phyloP scores from a whole-genome alignment of 2,329 filamentous ascomycete species.

The Daldinia sp. region DNA sequence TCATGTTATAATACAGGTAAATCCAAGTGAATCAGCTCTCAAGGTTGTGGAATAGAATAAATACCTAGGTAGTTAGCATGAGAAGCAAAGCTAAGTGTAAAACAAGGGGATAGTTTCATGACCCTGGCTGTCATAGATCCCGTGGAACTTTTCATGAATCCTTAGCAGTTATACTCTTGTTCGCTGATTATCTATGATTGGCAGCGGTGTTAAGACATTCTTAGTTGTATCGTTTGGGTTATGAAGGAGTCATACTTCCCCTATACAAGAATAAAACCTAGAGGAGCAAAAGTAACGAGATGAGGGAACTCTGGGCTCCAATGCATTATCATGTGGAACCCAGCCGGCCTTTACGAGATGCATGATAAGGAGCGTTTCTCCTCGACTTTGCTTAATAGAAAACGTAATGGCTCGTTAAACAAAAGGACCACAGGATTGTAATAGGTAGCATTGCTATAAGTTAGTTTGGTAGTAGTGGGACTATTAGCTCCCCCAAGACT shows the following conservation, averaged over 20 bases:
- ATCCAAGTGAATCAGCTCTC: too few species aligned
- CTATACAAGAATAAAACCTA: background rate
- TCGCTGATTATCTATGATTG: too few species aligned
- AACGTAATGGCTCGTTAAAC: constrained; percentile 2
- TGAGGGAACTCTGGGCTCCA: background rate
- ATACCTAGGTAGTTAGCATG: too few species aligned
- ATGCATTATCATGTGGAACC: constrained; percentile 11
- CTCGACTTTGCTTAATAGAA: constrained; percentile 1
- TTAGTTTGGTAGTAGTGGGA: background rate
- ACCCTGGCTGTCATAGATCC: too few species aligned
- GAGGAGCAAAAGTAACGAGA: background rate
- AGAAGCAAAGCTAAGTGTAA: too few species aligned
- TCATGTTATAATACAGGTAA: too few species aligned
- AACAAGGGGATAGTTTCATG: too few species aligned
- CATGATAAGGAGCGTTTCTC: constrained; percentile 6
- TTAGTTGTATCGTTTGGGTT: background rate
- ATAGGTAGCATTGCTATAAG: constrained; percentile 3
- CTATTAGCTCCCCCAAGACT: background rate
- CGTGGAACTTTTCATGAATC: background rate
- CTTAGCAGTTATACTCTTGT: background rate
- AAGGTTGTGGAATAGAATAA: too few species aligned
- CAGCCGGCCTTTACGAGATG: constrained; percentile 3
- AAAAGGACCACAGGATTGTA: background rate
- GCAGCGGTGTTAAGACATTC: background rate
- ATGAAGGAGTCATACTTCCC: background rate